phyloP scores from a whole-genome alignment of 225 moss, liverwort and hornwort genomes.

The Neckera pumila region DNA sequence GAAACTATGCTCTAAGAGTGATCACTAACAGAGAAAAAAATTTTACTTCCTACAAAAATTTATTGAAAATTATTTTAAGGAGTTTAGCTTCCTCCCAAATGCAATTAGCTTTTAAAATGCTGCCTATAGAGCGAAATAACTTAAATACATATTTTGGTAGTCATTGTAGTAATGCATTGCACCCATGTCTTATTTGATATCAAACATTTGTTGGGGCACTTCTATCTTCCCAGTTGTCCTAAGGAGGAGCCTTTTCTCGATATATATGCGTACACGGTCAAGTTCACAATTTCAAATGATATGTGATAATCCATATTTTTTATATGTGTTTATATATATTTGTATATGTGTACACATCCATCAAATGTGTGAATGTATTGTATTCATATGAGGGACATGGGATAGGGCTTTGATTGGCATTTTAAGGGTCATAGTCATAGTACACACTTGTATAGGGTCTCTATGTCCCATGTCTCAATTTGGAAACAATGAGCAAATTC shows the following conservation, averaged over 20 bases:
- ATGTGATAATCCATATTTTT: neutral
- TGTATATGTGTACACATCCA: neutral
- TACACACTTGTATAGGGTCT: neutral
- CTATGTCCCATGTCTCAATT: neutral
- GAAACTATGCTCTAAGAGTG: too few species aligned
- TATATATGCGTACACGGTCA: neutral
- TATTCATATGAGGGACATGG: neutral
- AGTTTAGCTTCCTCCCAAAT: too few species aligned
- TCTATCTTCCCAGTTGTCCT: neutral
- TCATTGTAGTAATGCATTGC: neutral
- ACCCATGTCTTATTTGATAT: neutral
- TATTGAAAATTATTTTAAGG: too few species aligned
- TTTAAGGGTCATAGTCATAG: too few species aligned
- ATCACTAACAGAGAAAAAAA: too few species aligned
- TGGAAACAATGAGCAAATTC: neutral
- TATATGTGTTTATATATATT: too few species aligned
- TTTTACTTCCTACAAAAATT: too few species aligned
- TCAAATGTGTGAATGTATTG: neutral
- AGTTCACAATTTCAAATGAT: neutral
- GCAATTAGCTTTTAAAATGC: too few species aligned
- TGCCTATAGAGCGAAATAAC: too few species aligned
- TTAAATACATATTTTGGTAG: accelerated
- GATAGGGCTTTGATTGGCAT: neutral
- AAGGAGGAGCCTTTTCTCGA: neutral
- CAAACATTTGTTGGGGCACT: accelerated